Base-by-base conservation (phyloP, 805 yeast genomes). In the Nakazawaea populi region DNA sequence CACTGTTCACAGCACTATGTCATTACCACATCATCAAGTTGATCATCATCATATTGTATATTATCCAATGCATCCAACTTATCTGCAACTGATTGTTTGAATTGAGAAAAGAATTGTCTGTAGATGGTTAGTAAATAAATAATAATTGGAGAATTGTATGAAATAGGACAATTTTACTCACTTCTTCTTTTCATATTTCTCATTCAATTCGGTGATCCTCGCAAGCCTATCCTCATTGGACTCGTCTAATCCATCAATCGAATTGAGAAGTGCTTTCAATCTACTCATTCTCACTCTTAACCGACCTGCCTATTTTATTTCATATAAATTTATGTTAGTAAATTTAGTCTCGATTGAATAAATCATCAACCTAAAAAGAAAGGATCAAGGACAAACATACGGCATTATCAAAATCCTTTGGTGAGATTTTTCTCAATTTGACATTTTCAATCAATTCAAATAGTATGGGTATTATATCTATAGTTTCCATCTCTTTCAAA, bases 161-260 rank as follows among this genome's bases (percentile, higher is more conserved):
- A 18, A 14, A 6, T 40, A 9, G 43, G 27, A 18, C 7, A 6
- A 30, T 12, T 4, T 38, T 4, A 65, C 56, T 18, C 46, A 55
- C 47, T 55, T 58, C 46, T 70, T 69, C 31, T 49, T 52, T 1
- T 54, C 55, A 7, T 66, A 72, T 43, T 72, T 60, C 34, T 56
- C 60, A 36, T 60, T 61, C 49, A 73, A 57, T n/a, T 57, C 58
- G 41, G 62, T 68, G 44, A 75, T 68, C 36, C 63, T 60, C 29
- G 51, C 52, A 39, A 67, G 56, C 40, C 74, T 55, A 14, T 64
- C 68, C 41, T 69, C 74, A 12, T 72, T 67, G 1, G 75, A 65
- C 53, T 74, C 77, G 36, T 71, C 64, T 43, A 75, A 63, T 1
- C 78, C 81, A 44, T 75, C 77, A 9, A 76, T 66, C 35, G 65